These are phyloP conservation scores for Starmera amethionina DNA, from an alignment of 805 yeast genomes.

Conservation along the genomic window DNA sequence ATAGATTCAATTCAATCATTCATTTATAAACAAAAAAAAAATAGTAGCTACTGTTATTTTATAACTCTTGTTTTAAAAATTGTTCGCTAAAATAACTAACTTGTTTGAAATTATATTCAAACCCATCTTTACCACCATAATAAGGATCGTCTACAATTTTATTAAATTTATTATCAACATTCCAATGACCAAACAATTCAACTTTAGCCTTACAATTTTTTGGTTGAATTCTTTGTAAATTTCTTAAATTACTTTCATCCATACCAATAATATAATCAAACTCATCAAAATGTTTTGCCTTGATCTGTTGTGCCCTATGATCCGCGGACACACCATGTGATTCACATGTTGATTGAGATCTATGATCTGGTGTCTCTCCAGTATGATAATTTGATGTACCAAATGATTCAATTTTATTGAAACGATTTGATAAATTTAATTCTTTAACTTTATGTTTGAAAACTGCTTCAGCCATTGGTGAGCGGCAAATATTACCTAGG, in stretches of 20 bases:
- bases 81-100: conserved; percentile 65
- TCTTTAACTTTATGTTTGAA: conserved; percentile 55
- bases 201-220: conserved; percentile 38
- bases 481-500: conserved; percentile 87
- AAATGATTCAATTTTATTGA: conserved; percentile 66
- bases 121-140: conserved; percentile 81
- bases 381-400: conserved; percentile 83
- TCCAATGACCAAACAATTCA: conserved; percentile 75
- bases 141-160: conserved; percentile 82
- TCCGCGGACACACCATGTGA: conserved; percentile 64
- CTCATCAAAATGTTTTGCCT: conserved; percentile 35
- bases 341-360: conserved; percentile 61
- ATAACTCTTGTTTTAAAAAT: conserved; percentile 45
- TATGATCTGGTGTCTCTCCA: conserved; percentile 74
- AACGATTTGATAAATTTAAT: conserved; percentile 31
- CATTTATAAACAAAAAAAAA: background rate
- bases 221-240: conserved; percentile 46
- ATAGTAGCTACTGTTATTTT: too few species aligned
- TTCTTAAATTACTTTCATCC: conserved; percentile 51
- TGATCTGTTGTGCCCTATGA: conserved; percentile 69
- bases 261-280: conserved; percentile 66
- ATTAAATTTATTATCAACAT: conserved; percentile 37
- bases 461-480: conserved; percentile 98
- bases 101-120: conserved; percentile 71
- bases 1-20: background rate